These are phyloP conservation scores for Urochloa ruziziensis DNA, from an alignment of 176 grass and related monocot species.

Conservation along the genomic window DNA sequence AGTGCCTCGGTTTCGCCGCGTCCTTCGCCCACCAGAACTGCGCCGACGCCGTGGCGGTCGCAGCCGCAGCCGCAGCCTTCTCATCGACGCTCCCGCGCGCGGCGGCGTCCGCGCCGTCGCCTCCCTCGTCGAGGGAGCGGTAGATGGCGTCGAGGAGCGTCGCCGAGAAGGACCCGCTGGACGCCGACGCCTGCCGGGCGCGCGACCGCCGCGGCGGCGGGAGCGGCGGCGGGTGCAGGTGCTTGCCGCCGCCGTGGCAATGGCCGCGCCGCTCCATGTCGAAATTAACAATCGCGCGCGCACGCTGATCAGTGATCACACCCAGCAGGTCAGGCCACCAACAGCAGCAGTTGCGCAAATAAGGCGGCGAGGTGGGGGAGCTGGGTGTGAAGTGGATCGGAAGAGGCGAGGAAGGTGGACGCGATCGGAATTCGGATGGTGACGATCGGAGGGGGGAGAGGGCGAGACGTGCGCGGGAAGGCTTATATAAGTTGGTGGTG, in stretches of 20 bases:
- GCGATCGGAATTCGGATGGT: not conserved
- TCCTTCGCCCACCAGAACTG: constrained; percentile 61
- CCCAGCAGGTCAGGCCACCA: not conserved
- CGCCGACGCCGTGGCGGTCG: not conserved
- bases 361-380: not conserved
- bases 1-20: constrained; percentile 33
- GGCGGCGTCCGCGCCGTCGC: not conserved
- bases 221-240: not conserved
- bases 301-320: not conserved
- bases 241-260: constrained; percentile 13
- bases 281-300: not conserved
- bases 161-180: constrained; percentile 62
- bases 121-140: constrained; percentile 58
- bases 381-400: not conserved
- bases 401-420: not conserved
- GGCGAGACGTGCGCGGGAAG: constrained; percentile 32
- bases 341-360: not conserved
- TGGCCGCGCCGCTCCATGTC: constrained; percentile 31
- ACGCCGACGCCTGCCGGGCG: constrained; percentile 1
- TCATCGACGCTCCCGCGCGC: not conserved
- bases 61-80: not conserved
- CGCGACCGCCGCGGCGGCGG: constrained; percentile 23
- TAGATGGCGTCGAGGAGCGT: constrained; percentile 72
- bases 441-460: not conserved
- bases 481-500: constrained; percentile 41